Conservation (phyloP, 208 protist genomes). For the Porcisia deanei region DNA sequence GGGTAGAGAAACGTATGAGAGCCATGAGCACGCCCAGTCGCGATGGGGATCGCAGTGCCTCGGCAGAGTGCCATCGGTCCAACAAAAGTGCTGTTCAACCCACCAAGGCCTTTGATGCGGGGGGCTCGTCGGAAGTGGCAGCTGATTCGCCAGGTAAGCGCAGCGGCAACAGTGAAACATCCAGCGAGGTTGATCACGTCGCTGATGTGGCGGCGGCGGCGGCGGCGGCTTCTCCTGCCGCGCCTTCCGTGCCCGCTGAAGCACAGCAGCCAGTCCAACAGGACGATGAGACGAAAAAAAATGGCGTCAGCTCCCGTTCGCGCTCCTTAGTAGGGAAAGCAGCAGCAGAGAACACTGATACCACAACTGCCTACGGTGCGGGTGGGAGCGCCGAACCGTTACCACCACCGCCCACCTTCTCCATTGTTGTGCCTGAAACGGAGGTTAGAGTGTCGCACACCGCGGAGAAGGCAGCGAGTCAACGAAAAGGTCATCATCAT, state of each 20-base stretch:
- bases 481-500: background rate
- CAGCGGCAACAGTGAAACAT: background rate
- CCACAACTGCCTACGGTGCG: background rate
- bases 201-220: background rate
- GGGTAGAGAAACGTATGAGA: background rate
- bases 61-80: background rate
- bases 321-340: background rate
- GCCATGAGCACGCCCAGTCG: background rate
- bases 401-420: background rate
- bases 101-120: background rate
- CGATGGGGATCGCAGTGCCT: background rate
- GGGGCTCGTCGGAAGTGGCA: background rate
- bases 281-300: background rate
- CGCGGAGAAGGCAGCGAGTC: background rate
- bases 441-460: background rate
- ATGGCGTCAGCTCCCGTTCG: background rate
- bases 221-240: background rate
- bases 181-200: background rate
- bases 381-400: background rate
- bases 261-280: background rate
- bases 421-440: background rate
- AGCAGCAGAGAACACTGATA: no score
- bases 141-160: background rate
- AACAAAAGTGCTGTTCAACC: background rate
- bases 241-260: background rate